Evolutionary conservation across 345 rosid genomes (phyloP).

Genomic region (Citrus inodora): DNA sequence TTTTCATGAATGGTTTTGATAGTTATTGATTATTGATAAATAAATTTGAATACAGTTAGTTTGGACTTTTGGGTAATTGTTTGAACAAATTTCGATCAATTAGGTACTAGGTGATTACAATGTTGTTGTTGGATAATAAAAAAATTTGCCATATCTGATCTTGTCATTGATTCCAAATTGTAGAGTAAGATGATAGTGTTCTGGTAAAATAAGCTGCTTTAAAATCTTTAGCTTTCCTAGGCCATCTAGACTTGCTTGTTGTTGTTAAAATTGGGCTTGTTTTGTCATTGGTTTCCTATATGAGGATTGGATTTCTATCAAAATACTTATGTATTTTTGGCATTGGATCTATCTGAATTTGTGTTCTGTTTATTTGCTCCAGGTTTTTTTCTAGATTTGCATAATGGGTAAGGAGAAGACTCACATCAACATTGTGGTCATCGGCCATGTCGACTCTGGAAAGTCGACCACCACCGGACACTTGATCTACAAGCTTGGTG

Average conservation of each 20-base stretch:
- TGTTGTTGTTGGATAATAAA: neutral
- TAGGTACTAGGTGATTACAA: neutral
- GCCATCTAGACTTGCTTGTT: neutral
- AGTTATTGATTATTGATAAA: too few relatives aligned
- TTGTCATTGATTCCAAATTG: neutral
- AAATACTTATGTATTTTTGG: neutral
- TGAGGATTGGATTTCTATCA: neutral
- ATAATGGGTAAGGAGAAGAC: slow-evolving; percentile 38
- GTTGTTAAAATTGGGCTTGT: neutral
- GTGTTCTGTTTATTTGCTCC: neutral
- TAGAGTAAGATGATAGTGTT: neutral
- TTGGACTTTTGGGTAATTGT: too few relatives aligned
- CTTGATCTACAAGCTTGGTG: slow-evolving; percentile 82
- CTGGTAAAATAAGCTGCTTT: too few relatives aligned
- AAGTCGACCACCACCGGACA: slow-evolving; percentile 74
- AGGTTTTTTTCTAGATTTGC: neutral
- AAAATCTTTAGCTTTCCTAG: neutral
- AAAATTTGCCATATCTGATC: neutral
- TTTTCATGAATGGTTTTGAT: too few relatives aligned
- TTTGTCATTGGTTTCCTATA: neutral
- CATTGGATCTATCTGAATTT: neutral
- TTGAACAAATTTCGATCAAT: neutral
- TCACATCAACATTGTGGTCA: slow-evolving; percentile 46
- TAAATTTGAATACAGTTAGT: too few relatives aligned
- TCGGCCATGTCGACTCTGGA: slow-evolving; percentile 56